Percentiles rank a stretch among this genome's conserved stretches.
phyloP scores from a whole-genome alignment of 2,329 filamentous ascomycete genomes.

The Xylariales sp. region DNA sequence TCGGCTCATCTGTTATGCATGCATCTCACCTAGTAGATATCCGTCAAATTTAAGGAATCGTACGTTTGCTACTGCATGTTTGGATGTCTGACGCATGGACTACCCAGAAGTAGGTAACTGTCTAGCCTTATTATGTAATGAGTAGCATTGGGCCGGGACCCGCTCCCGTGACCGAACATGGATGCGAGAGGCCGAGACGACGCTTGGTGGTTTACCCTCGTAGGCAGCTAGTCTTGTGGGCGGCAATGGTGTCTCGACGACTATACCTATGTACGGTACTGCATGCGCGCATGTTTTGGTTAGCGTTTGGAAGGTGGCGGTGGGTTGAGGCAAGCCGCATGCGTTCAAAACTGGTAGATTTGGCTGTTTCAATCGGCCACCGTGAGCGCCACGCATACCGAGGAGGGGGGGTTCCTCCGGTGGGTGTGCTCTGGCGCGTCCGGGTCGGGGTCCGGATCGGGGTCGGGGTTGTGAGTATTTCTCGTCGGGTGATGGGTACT shows the following conservation, averaged over 20 bases:
- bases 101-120: too few relatives aligned
- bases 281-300: not conserved
- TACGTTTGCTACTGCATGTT: not conserved
- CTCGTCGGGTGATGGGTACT: not conserved
- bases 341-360: constrained; percentile 6
- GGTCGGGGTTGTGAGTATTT: not conserved
- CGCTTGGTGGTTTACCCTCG: too few relatives aligned
- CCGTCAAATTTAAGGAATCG: not conserved
- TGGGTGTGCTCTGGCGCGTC: too few relatives aligned
- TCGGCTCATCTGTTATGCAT: not conserved
- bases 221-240: not conserved
- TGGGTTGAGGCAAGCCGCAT: not conserved
- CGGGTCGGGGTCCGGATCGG: constrained; percentile 17
- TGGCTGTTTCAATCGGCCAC: constrained; percentile 30
- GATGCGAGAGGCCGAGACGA: constrained; percentile 12
- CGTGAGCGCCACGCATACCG: constrained; percentile 25
- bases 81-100: constrained; percentile 6
- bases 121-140: constrained; percentile 10
- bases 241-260: not conserved
- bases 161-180: constrained; percentile 14
- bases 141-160: not conserved
- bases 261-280: not conserved
- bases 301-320: not conserved
- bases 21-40: not conserved
- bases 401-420: constrained; percentile 9